These are phyloP conservation scores for Silene coronaria DNA, from an alignment of 179 eudicot species.

Conservation along the genomic window DNA sequence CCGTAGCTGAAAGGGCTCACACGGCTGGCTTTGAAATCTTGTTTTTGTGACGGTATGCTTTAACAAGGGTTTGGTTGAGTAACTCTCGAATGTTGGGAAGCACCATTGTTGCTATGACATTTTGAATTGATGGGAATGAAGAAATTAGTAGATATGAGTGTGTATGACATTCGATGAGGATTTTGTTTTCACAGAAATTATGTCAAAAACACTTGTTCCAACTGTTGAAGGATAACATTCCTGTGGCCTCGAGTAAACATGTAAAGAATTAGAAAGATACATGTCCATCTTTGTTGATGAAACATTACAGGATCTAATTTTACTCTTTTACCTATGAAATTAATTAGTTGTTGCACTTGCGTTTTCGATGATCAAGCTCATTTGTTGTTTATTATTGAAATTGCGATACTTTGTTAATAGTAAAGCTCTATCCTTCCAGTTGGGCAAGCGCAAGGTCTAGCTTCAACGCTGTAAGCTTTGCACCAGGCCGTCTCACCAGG, in stretches of 20 bases:
- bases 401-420: neutral
- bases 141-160: neutral
- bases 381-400: neutral
- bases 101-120: constrained; percentile 8
- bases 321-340: neutral
- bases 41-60: neutral
- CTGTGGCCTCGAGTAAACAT: neutral
- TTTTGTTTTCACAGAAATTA: neutral
- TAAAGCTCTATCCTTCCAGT: too few relatives aligned
- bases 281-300: constrained; percentile 6
- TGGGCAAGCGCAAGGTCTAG: too few relatives aligned
- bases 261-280: constrained; percentile 1
- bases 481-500: neutral
- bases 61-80: constrained; percentile 4
- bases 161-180: neutral
- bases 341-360: neutral
- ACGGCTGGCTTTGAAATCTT: neutral
- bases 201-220: constrained; percentile 1
- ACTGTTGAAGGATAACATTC: neutral
- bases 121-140: constrained; percentile 9
- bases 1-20: neutral
- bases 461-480: too few relatives aligned
- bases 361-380: neutral
- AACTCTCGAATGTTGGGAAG: neutral
- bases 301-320: neutral